Evolutionary conservation across 2,329 filamentous ascomycete genomes (phyloP), one percentile per base, ranked within the genome.

Genomic region (Pseudomassariella vexata): DNA sequence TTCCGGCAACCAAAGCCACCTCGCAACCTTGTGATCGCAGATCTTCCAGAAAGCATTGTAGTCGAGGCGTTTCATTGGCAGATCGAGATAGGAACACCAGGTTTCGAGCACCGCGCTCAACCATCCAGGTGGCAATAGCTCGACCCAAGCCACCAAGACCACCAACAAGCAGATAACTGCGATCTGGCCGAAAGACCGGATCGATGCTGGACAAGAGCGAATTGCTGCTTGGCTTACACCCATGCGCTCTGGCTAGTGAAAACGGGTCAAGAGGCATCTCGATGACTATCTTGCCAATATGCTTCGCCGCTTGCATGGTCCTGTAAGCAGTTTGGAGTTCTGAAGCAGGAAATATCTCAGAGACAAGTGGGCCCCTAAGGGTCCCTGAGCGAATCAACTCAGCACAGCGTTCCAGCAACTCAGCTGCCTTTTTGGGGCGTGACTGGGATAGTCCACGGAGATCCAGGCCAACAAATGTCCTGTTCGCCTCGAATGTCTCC

Each of bases 211-310:
- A 9, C 14, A 25, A 17, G n/a, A n/a, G n/a, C n/a, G n/a, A n/a
- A n/a, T n/a, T n/a, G n/a, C n/a, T n/a, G n/a, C n/a, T n/a, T n/a
- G n/a, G n/a, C n/a, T n/a, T n/a, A n/a, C n/a, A n/a, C n/a, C n/a
- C n/a, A n/a, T n/a, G n/a, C 2, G 22, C n/a, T 8, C 17, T 7
- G 21, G 30, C 14, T 11, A 24, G 19, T 10, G 21, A 24, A 16
- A 11, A 20, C 9, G 12, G 6, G 30, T 23, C 21, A 26, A 26
- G 22, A 12, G 23, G 30, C 1, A 33, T 27, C 11, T 38, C 30
- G 9, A 50, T 18, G 5, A 58, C 43, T 9, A 59, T 52, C n/a
- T 60, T 60, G 0, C 56, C 59, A 6, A 57, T 48, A 25, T 58
- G 57, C 1, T 42, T 32, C 1, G 56, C 56, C 12, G 37, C 42